These are phyloP conservation scores for Escallonia rubra DNA, from an alignment of 129 eudicot genomes.

Conservation along the genomic window DNA sequence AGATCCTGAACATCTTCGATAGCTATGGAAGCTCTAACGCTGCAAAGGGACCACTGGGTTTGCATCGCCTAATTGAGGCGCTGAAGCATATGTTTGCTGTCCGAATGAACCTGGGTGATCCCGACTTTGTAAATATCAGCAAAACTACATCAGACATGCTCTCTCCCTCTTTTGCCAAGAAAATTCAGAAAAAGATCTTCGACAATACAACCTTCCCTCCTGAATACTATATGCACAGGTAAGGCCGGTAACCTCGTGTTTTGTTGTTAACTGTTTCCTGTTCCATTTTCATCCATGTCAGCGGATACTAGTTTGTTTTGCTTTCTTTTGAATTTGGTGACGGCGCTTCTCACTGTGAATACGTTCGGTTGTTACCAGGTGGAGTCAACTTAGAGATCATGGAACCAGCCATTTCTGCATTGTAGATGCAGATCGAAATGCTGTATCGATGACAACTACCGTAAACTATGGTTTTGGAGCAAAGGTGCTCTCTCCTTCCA, in stretches of 20 bases:
- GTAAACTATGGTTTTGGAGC: slow-evolving; percentile 78
- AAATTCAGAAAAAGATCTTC: slow-evolving; percentile 46
- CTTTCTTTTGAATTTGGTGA: no score
- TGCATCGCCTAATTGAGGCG: slow-evolving; percentile 84
- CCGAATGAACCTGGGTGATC: slow-evolving; percentile 92
- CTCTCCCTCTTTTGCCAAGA: slow-evolving; percentile 62
- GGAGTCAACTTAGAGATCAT: slow-evolving; percentile 84
- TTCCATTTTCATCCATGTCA: no score
- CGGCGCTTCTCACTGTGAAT: no score
- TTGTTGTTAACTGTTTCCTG: neutral
- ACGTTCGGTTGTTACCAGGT: slow-evolving; percentile 31
- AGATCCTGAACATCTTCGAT: slow-evolving; percentile 68
- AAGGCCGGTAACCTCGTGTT: neutral
- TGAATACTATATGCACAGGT: slow-evolving; percentile 77
- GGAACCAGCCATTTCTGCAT: slow-evolving; percentile 96
- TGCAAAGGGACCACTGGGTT: slow-evolving; percentile 63
- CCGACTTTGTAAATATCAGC: slow-evolving; percentile 54
- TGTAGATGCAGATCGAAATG: slow-evolving; percentile 85
- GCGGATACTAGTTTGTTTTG: no score
- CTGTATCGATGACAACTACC: slow-evolving; percentile 81
- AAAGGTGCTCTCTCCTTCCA: slow-evolving; percentile 77
- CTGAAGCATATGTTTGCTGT: slow-evolving; percentile 91
- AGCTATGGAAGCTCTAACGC: slow-evolving; percentile 57
- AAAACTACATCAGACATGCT: slow-evolving; percentile 68
- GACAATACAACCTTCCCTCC: slow-evolving; percentile 97